These are phyloP conservation scores for Fragaria iinumae DNA, from an alignment of 306 rosid species.

Conservation along the genomic window DNA sequence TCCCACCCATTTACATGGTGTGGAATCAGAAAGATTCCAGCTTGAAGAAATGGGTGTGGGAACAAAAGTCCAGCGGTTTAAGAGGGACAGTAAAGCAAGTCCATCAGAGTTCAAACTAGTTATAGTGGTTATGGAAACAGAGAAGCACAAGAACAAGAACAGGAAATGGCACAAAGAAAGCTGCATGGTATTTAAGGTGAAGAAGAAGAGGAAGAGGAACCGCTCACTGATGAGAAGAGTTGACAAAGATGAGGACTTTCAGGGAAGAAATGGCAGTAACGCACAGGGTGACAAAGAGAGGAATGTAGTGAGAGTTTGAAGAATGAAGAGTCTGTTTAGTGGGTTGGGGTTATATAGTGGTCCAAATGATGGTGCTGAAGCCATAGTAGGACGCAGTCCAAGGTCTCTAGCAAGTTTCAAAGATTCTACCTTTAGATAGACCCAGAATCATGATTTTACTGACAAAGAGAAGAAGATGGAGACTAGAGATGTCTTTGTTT, in stretches of 20 bases:
- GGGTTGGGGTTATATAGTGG: not conserved
- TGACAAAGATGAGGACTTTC: not conserved
- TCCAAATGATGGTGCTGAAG: not conserved
- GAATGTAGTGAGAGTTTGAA: not conserved
- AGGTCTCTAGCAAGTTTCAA: not conserved
- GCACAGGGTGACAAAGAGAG: not conserved
- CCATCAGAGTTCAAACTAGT: slow-evolving; percentile 64
- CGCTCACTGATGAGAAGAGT: not conserved
- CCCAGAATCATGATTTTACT: not conserved
- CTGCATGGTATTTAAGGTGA: slow-evolving; percentile 18
- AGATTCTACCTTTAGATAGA: not conserved
- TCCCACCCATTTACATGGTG: slow-evolving; percentile 81
- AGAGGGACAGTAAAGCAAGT: slow-evolving; percentile 46
- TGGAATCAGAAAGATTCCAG: slow-evolving; percentile 62
- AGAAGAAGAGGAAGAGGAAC: slow-evolving; percentile 1
- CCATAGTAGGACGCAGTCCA: not conserved
- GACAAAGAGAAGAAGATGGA: not conserved
- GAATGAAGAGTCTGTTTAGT: not conserved
- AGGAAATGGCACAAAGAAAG: slow-evolving; percentile 27
- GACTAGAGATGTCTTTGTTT: not conserved
- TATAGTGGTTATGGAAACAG: slow-evolving; percentile 23
- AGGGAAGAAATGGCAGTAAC: not conserved
- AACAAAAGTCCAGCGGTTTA: slow-evolving; percentile 43
- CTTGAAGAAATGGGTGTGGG: slow-evolving; percentile 42
- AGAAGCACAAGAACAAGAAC: slow-evolving; percentile 30